Percentiles rank a stretch among this genome's conserved stretches.
Evolutionary conservation across 495 filamentous ascomycete species (phyloP).

Genomic region (Penicillium diatomitis): DNA sequence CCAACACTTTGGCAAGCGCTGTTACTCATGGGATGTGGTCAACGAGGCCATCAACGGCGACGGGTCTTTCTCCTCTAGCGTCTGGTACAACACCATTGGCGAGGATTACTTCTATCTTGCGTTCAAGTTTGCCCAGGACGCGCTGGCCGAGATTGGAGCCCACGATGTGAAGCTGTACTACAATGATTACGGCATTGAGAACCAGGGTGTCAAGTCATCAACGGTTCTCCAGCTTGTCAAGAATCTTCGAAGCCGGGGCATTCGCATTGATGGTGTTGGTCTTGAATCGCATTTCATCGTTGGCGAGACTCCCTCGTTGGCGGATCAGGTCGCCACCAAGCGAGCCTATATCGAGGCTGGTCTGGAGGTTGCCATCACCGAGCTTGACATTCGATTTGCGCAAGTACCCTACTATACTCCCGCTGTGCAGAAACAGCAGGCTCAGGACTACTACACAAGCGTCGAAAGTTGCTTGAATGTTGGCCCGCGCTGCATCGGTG

Average conservation of each 20-base stretch:
- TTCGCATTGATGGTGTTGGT: conserved; percentile 52
- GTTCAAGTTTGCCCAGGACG: conserved; percentile 37
- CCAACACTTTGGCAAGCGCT: conserved; percentile 34
- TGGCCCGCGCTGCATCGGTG: conserved; percentile 46
- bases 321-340: conserved; percentile 28
- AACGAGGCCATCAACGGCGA: conserved; percentile 44
- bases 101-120: conserved; percentile 23
- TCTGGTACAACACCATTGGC: conserved; percentile 19
- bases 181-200: conserved; percentile 60
- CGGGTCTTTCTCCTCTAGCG: conserved; percentile 23
- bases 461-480: conserved; percentile 43
- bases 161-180: conserved; percentile 47
- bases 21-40: conserved; percentile 43
- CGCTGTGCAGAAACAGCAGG: conserved; percentile 40
- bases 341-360: conserved; percentile 35
- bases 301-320: conserved; percentile 35
- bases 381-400: conserved; percentile 49
- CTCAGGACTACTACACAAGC: conserved; percentile 41
- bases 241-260: conserved; percentile 35
- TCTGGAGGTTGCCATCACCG: conserved; percentile 54
- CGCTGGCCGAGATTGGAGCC: conserved; percentile 18
- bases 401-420: conserved; percentile 15
- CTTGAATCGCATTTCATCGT: conserved; percentile 51
- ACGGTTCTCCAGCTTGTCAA: conserved; percentile 37
- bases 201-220: conserved; percentile 39